phyloP scores from a whole-genome alignment of 78 protist genomes.

The Ministeria vibrans region DNA sequence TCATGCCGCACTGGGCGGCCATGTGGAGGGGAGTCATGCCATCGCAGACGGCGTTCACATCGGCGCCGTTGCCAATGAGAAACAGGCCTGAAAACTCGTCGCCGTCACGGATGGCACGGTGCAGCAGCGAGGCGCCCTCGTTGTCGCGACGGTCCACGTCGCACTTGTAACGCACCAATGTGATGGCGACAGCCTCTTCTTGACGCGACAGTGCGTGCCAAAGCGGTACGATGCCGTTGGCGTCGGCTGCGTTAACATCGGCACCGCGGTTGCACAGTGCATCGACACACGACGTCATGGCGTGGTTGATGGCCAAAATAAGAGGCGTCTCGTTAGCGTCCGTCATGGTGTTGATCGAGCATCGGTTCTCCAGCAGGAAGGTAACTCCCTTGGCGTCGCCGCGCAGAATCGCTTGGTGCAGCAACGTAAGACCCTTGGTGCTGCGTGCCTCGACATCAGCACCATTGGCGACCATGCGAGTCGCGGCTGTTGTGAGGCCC shows the following conservation, averaged over 20 bases:
- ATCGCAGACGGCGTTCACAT: background rate
- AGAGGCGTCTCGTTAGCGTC: background rate
- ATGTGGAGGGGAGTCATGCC: conserved; percentile 4
- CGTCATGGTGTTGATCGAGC: background rate
- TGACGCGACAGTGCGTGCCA: background rate
- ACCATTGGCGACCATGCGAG: background rate
- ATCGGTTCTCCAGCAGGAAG: background rate
- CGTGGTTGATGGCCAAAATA: background rate
- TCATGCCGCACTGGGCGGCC: background rate
- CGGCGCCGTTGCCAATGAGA: background rate
- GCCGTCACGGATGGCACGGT: background rate
- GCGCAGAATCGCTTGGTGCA: background rate
- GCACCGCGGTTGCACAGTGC: background rate
- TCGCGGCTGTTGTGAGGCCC: background rate
- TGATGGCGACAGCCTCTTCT: background rate
- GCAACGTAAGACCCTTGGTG: background rate
- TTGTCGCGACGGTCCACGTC: background rate
- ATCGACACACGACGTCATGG: background rate
- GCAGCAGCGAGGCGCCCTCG: background rate
- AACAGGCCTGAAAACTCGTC: background rate
- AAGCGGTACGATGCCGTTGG: background rate
- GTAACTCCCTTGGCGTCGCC: background rate
- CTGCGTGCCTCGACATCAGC: background rate
- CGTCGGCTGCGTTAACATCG: background rate
- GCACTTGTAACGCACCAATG: background rate